Conservation (phyloP, 768 basidiomycete genomes). For the Collybiopsis confluens region DNA sequence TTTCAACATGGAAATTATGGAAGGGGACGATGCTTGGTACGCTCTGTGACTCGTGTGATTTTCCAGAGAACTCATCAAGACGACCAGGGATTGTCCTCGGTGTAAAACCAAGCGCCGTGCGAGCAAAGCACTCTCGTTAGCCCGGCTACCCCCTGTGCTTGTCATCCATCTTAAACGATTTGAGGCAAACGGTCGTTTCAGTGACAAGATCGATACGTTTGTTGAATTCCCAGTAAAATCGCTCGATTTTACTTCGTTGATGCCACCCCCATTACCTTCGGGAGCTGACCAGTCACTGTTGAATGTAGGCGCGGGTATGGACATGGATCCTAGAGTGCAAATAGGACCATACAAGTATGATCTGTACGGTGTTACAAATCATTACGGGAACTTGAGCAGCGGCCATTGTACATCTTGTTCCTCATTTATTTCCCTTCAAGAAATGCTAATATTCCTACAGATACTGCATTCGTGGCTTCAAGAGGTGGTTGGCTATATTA, state of each 20-base stretch:
- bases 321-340: slow-evolving; percentile 70
- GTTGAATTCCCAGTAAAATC: slow-evolving; percentile 80
- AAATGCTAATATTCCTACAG: slow-evolving; percentile 33
- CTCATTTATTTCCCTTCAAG: neutral
- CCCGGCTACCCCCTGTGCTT: slow-evolving; percentile 89
- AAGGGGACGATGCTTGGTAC: slow-evolving; percentile 92
- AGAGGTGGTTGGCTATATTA: slow-evolving; percentile 89
- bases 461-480: slow-evolving; percentile 89
- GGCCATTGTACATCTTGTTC: slow-evolving; percentile 81
- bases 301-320: slow-evolving; percentile 30
- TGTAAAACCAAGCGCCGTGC: slow-evolving; percentile 89
- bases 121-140: slow-evolving; percentile 81
- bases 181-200: slow-evolving; percentile 86
- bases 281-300: slow-evolving; percentile 50
- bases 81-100: slow-evolving; percentile 92
- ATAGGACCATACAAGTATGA: slow-evolving; percentile 91
- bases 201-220: slow-evolving; percentile 93
- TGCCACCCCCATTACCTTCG: slow-evolving; percentile 76
- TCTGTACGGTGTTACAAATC: slow-evolving; percentile 93
- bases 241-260: slow-evolving; percentile 69
- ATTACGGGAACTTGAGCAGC: slow-evolving; percentile 89
- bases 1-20: slow-evolving; percentile 85
- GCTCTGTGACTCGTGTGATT: slow-evolving; percentile 16
- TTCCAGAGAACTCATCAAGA: too few species aligned
- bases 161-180: slow-evolving; percentile 92